A percentile compares a stretch with the other conserved stretches of the same genome.
Conservation (phyloP, 2,329 filamentous ascomycete species). For the Lecanicillium sp. region DNA sequence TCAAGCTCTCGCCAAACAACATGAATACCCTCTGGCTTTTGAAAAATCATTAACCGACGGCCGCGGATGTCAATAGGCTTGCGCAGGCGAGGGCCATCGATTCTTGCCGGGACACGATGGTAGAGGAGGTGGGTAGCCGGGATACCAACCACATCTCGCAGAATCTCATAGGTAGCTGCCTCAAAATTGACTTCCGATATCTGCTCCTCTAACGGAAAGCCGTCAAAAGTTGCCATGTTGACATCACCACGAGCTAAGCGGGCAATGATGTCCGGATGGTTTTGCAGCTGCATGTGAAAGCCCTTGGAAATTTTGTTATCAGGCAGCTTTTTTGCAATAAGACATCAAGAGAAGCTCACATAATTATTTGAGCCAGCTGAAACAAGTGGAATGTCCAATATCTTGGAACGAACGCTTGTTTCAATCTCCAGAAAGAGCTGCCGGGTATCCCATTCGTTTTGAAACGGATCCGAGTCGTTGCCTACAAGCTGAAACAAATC, state of each 20-base stretch:
- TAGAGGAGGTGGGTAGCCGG: neutral
- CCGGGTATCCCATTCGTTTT: neutral
- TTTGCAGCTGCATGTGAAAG: neutral
- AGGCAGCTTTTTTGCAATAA: neutral
- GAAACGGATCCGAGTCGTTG: neutral
- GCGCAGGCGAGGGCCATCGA: neutral
- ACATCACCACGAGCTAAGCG: slow-evolving; percentile 4
- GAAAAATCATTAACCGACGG: neutral
- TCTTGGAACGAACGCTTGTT: neutral
- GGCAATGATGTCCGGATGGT: neutral
- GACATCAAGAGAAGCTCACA: neutral
- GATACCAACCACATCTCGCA: neutral
- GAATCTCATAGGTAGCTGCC: neutral
- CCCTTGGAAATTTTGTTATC: neutral
- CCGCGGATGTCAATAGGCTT: neutral
- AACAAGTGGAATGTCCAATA: slow-evolving; percentile 1
- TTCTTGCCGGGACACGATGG: neutral
- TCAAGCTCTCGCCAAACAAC: neutral
- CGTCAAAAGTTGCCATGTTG: slow-evolving; percentile 3
- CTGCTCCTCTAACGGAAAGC: slow-evolving; percentile 1
- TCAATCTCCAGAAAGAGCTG: neutral
- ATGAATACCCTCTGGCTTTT: neutral
- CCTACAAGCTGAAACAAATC: neutral
- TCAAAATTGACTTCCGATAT: neutral
- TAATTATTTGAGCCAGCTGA: neutral